Conservation (phyloP, 1,139 yeast species). For the Nadsonia commutata region DNA sequence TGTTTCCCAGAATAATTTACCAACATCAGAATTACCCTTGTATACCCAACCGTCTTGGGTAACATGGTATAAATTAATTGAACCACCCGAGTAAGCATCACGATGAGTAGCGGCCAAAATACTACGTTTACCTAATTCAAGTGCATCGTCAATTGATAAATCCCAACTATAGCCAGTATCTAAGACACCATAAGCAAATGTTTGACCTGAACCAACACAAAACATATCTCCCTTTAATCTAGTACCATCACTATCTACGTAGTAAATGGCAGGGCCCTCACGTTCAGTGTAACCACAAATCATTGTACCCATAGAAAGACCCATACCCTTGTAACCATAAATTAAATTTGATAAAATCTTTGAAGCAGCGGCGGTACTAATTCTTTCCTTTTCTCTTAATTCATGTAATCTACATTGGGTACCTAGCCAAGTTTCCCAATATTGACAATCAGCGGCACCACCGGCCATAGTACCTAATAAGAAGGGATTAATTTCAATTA, state of each 20-base stretch:
- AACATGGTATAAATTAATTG: conserved; percentile 82
- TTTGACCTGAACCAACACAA: conserved; percentile 98
- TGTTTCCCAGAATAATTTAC: conserved; percentile 81
- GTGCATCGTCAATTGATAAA: conserved; percentile 78
- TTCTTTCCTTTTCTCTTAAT: conserved; percentile 84
- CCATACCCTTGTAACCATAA: conserved; percentile 92
- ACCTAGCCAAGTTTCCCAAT: conserved; percentile 98
- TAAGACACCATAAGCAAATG: conserved; percentile 97
- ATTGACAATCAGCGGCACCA: conserved; percentile 99
- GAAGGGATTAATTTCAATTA: conserved; percentile 89
- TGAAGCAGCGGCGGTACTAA: conserved; percentile 93
- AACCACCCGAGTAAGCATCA: conserved; percentile 98
- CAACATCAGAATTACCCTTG: conserved; percentile 92
- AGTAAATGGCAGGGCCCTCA: conserved; percentile 90
- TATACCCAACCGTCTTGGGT: conserved; percentile 89
- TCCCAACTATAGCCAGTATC: conserved; percentile 90
- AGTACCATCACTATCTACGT: conserved; percentile 95
- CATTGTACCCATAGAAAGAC: conserved; percentile 99
- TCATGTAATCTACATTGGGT: conserved; percentile 93
- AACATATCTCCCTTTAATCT: conserved; percentile 88
- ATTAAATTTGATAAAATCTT: conserved; percentile 84
- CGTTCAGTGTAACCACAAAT: conserved; percentile 91
- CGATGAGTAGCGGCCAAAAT: conserved; percentile 96
- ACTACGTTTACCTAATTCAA: conserved; percentile 86
- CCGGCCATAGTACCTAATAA: conserved; percentile 98